These are phyloP conservation scores for Penicillium bovifimosum DNA, from an alignment of 495 filamentous ascomycete genomes.

Conservation along the genomic window DNA sequence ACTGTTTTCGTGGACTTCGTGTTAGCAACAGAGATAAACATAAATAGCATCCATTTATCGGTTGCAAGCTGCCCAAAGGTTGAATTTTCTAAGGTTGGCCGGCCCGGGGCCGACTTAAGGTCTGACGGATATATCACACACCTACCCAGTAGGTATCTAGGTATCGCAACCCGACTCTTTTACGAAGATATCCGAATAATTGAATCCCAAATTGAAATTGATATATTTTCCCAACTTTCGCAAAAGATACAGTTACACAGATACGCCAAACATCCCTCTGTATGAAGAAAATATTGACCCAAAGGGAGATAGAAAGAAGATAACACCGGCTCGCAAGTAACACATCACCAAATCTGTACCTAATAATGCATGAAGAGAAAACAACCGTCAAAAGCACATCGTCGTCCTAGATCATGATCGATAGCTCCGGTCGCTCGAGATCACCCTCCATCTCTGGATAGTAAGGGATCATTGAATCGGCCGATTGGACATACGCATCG, in stretches of 20 bases:
- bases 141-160: too few relatives aligned
- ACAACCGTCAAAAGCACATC: constrained; percentile 12
- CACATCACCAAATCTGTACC: constrained; percentile 9
- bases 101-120: too few relatives aligned
- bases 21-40: too few relatives aligned
- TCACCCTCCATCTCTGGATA: constrained; percentile 82
- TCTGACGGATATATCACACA: too few relatives aligned
- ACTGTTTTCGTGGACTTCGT: too few relatives aligned
- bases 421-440: constrained; percentile 69
- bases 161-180: background rate
- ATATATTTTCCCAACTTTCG: constrained; percentile 16
- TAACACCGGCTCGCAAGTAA: constrained; percentile 20
- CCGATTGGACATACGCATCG: constrained; percentile 89
- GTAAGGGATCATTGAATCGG: constrained; percentile 93
- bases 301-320: constrained; percentile 10
- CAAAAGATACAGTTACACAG: constrained; percentile 21
- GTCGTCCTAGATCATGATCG: constrained; percentile 64
- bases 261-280: constrained; percentile 25
- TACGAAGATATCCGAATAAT: background rate
- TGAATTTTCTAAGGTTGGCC: too few relatives aligned
- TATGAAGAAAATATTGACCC: constrained; percentile 13
- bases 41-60: too few relatives aligned
- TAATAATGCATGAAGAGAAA: constrained; percentile 21
- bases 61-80: too few relatives aligned
- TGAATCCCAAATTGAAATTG: background rate